phyloP scores from a whole-genome alignment of 495 filamentous ascomycete species.

The Aspergillus kassunensis region DNA sequence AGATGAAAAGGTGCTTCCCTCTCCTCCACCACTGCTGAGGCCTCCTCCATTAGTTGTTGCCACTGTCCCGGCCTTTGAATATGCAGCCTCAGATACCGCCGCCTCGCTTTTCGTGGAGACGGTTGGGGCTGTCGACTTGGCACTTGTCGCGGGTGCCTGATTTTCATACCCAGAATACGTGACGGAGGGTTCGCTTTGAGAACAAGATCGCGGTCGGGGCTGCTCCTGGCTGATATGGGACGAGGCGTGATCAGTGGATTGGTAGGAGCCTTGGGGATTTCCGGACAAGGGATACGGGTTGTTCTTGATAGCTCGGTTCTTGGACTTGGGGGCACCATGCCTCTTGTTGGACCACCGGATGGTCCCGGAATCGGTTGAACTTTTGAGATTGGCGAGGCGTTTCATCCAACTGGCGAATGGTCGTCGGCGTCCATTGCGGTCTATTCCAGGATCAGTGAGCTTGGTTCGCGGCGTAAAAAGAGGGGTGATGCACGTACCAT shows the following conservation, averaged over 20 bases:
- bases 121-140: constrained; percentile 71
- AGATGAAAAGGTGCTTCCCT: constrained; percentile 85
- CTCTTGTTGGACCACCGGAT: constrained; percentile 50
- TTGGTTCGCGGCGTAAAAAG: background rate
- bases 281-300: constrained; percentile 79
- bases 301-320: constrained; percentile 62
- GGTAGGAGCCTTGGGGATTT: constrained; percentile 31
- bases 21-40: constrained; percentile 65
- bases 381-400: constrained; percentile 82
- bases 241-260: constrained; percentile 46
- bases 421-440: constrained; percentile 67
- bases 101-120: constrained; percentile 77
- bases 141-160: constrained; percentile 55
- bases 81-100: constrained; percentile 65
- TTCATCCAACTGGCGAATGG: constrained; percentile 95
- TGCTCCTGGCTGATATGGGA: constrained; percentile 32
- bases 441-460: constrained; percentile 31
- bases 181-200: constrained; percentile 51
- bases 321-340: constrained; percentile 42
- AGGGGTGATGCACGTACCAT: constrained; percentile 50
- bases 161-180: constrained; percentile 55
- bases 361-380: constrained; percentile 48
- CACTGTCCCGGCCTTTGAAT: constrained; percentile 75
- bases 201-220: constrained; percentile 28
- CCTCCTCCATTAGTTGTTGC: constrained; percentile 59